These are phyloP conservation scores for Daldinia sp. DNA, from an alignment of 2,329 filamentous ascomycete species.

Conservation along the genomic window DNA sequence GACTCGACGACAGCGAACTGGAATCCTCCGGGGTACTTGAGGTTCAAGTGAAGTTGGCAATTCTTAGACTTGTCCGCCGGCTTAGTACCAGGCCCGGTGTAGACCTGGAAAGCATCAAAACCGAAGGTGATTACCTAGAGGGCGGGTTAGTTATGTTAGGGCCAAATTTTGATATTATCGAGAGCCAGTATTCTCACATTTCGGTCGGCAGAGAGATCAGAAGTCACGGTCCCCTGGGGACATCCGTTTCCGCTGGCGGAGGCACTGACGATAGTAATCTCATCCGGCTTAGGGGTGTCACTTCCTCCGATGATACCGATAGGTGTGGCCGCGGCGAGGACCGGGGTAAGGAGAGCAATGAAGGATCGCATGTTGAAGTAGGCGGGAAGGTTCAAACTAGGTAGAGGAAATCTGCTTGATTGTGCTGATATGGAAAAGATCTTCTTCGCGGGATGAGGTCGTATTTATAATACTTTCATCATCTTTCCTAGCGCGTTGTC, in stretches of 20 bases:
- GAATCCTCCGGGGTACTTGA: slow-evolving; percentile 57
- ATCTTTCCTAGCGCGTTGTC: not conserved
- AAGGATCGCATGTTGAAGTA: slow-evolving; percentile 50
- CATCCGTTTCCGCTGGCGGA: slow-evolving; percentile 56
- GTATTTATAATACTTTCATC: slow-evolving; percentile 40
- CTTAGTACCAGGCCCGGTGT: slow-evolving; percentile 54
- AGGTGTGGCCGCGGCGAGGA: slow-evolving; percentile 50
- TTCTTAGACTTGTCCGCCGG: slow-evolving; percentile 54
- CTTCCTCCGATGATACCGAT: slow-evolving; percentile 44
- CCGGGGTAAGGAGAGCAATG: slow-evolving; percentile 47
- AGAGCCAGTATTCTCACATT: slow-evolving; percentile 44
- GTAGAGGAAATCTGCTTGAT: slow-evolving; percentile 12
- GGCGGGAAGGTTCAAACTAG: not conserved
- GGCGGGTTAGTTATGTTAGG: slow-evolving; percentile 14
- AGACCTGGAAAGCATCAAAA: slow-evolving; percentile 57
- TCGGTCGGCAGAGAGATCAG: slow-evolving; percentile 53
- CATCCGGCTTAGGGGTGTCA: slow-evolving; percentile 50
- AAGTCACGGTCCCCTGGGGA: slow-evolving; percentile 54
- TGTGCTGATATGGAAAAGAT: slow-evolving; percentile 40
- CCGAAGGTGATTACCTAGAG: slow-evolving; percentile 56
- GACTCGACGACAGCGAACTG: slow-evolving; percentile 57
- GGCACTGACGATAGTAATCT: slow-evolving; percentile 53
- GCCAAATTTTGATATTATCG: not conserved
- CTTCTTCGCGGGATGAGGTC: slow-evolving; percentile 34
- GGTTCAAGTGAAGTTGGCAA: slow-evolving; percentile 57